Evolutionary conservation across 108 stramenopile genomes (phyloP).

Genomic region (Craspedostauros australis): DNA sequence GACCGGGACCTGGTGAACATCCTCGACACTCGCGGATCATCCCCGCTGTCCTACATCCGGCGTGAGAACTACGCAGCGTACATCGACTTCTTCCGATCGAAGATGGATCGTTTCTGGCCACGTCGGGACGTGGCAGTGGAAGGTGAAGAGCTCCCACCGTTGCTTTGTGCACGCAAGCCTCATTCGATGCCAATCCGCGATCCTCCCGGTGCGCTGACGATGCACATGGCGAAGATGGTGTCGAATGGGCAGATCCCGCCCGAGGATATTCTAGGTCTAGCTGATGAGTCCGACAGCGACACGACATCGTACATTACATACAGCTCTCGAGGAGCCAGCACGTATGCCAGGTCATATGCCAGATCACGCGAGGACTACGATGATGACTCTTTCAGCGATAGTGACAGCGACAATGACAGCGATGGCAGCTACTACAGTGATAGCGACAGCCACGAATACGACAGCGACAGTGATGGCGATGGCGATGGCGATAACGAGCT

Average conservation of each 20-base stretch:
- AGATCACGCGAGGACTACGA: not conserved
- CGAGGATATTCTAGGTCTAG: constrained; percentile 16
- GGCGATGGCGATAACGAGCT: not conserved
- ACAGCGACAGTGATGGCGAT: not conserved
- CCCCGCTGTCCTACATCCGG: constrained; percentile 4
- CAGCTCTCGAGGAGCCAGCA: too few relatives aligned
- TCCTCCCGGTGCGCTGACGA: constrained; percentile 18
- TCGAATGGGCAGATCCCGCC: constrained; percentile 26
- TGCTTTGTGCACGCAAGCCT: too few relatives aligned
- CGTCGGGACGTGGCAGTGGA: too few relatives aligned
- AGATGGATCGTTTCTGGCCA: too few relatives aligned
- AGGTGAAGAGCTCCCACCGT: too few relatives aligned
- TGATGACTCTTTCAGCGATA: not conserved
- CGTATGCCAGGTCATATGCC: too few relatives aligned
- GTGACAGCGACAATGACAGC: not conserved
- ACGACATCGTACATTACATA: too few relatives aligned
- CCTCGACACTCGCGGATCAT: constrained; percentile 3
- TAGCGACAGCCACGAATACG: too few relatives aligned
- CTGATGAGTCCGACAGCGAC: too few relatives aligned
- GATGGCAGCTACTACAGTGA: too few relatives aligned
- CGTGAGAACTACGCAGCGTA: constrained; percentile 8
- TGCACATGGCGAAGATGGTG: constrained; percentile 33
- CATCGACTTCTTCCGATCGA: too few relatives aligned
- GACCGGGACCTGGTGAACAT: too few relatives aligned
- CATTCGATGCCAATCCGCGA: constrained; percentile 15